Evolutionary conservation across 2,329 filamentous ascomycete genomes (phyloP), one percentile per base, ranked within the genome.

Genomic region (Cladosporium colombiae): DNA sequence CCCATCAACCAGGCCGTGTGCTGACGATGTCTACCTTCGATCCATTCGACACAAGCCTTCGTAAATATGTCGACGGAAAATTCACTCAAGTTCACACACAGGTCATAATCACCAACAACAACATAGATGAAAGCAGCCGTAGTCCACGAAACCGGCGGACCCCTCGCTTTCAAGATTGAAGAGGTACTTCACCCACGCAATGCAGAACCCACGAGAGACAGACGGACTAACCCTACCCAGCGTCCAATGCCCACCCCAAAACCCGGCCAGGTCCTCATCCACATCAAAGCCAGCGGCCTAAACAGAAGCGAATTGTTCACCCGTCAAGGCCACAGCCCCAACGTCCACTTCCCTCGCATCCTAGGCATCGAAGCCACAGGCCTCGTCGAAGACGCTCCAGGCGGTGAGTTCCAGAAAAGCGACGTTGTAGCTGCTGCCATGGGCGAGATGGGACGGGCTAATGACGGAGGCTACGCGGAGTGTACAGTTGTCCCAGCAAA

Each of bases 381-480:
- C 1, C 68, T 74, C 8, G 77, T 83, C 3, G 80, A 75, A 18
- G 69, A 72, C n/a, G 77, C 76, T 21, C 75, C 78, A 1, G 70
- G 70, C n/a, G 66, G 71, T 3, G 73, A 76, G 31, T 80, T 83
- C 65, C 67, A 74, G 16, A 65, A 74, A 50, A 82, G 81, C 1
- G 74, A 76, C 13, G 74, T 77, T 18, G 81, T 84, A 1, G 80
- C 80, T 1, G 83, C 81, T 2, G 79, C 77, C 18, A 83, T 84
- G 81, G 82, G 82, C 7, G 82, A 81, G 0, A 78, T 85, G 52
- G 73, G 82, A 0, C 70, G 81, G 7, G 71, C 73, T 18, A 81
- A 83, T 62, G 79, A 83, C 67, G 82, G 83, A 10, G 81, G 80
- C 0, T 84, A 84, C 68, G 58, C 81, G 3, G 81, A 85, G 71